Base-by-base conservation (phyloP, 2,329 filamentous ascomycete species). In the Orbilia ellipsospora region DNA sequence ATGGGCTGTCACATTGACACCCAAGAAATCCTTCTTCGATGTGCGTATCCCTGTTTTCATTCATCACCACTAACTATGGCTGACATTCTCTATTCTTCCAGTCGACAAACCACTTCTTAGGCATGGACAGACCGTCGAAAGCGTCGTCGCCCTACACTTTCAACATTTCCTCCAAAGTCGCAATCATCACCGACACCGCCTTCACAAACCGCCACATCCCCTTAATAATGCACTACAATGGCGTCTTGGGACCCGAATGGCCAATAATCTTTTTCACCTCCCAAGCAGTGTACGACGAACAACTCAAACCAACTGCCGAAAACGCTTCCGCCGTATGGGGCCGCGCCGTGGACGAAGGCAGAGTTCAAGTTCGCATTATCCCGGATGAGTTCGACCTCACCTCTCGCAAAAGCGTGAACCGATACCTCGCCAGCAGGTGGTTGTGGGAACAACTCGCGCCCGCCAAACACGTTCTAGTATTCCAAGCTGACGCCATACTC, bases 261-360 rank as follows among this genome's bases (percentile, higher is more conserved):
- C 83, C 83, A 3, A 81, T 85, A 45, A 80, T 85, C 20, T 82
- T 85, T 50, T 84, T 83, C 77, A 85, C 84, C 0, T 80, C 81
- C 1, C 77, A 80, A n/a, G 78, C 79, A 63, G 80, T 74, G 6
- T 80, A 78, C 63, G 44, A 77, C 1, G 31, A 50, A 40, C 42
- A 67, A 55, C 26, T 59, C 20, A 57, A 78, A 18, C 78, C 77
- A 2, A 48, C 61, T 13, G 82, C 82, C 4, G 82, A 82, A 2
- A 80, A 82, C 0, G 77, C 83, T 10, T 63, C 56, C 28, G 64
- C 48, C 0, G 28, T 74, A 44, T 82, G 84, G 63, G 78, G 79
- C 10, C 83, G 83, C 4, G 82, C 82, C n/a, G 70, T 84, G 5
- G 77, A 78, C 16, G 64, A 78, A 2, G 79, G 80, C 13, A 73